These are phyloP conservation scores for Tolypocladium tundrense DNA, from an alignment of 2,329 filamentous ascomycete genomes.

Conservation along the genomic window DNA sequence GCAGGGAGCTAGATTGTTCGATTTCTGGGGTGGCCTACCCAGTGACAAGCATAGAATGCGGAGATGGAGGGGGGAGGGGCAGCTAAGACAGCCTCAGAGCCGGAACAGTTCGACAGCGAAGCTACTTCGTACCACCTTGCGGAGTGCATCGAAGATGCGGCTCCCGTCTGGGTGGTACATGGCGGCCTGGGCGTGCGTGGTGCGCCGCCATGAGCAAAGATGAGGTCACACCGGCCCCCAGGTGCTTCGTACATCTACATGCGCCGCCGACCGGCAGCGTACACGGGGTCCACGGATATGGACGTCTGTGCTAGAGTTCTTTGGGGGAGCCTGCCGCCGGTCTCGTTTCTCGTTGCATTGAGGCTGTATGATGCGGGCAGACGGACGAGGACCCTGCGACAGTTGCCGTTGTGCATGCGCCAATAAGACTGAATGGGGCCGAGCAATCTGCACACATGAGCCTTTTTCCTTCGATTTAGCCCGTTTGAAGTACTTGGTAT, in stretches of 20 bases:
- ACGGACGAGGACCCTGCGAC: neutral
- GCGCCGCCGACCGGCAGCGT: neutral
- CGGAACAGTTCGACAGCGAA: neutral
- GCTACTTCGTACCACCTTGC: neutral
- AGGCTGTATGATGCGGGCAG: neutral
- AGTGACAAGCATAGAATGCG: neutral
- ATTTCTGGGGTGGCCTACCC: neutral
- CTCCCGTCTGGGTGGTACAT: neutral
- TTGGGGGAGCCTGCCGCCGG: neutral
- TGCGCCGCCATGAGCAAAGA: neutral
- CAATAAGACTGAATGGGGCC: neutral
- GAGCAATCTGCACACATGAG: neutral
- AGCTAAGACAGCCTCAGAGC: neutral
- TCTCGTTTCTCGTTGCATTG: neutral
- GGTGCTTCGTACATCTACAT: neutral
- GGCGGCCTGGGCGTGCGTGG: neutral
- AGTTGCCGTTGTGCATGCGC: neutral
- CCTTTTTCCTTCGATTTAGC: neutral
- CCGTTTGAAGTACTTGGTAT: neutral
- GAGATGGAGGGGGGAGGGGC: neutral
- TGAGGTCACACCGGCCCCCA: neutral
- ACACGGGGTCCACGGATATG: neutral
- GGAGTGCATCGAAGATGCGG: neutral
- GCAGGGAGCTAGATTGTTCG: neutral
- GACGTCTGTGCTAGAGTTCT: neutral